Base-by-base conservation (phyloP, 441 rosid species). In the Geranium incanum region DNA sequence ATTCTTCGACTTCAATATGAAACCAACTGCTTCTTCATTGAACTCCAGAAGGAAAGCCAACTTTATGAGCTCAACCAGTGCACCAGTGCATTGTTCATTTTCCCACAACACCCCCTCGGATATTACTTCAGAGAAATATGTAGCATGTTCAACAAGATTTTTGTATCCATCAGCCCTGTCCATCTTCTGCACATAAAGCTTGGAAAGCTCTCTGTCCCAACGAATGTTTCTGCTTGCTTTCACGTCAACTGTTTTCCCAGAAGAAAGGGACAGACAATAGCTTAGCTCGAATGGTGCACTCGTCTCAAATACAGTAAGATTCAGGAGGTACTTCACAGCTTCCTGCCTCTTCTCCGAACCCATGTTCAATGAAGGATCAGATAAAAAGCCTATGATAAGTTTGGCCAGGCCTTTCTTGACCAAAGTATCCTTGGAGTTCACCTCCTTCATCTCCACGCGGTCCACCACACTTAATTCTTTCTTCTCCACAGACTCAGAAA, bases 41-140 rank as follows among this genome's bases (percentile, higher is more conserved):
- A 88, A 86, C n/a, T 86, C 84, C 63, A 89, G 63, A 70, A 89
- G 70, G 74, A 78, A 87, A 28, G 77, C 95, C 82, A 88, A 72
- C 82, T 78, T 85, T 70, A 91, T 81, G 50, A 88, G 78, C 82
- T 85, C 89, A 0, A 87, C 60, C 1, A 91, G 82, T 66, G 80
- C 75, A 57, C 62, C 69, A 19, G 79, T 73, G 13, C 78, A 71
- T 78, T 87, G 87, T 74, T 91, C 89, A 64, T 78, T 80, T 12
- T 84, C 83, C 92, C 91, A 86, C 50, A 89, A 52, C 36, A 88
- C 77, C 66, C 92, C 95, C 66, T 82, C 75, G 0, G 95, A 83
- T 64, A 88, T 80, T 48, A 71, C 85, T 72, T 85, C 79, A 18
- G 88, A 78, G 28, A 88, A 91, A 67, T 74, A 70, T 0, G 85